Conservation (phyloP, 2,329 filamentous ascomycete species). For the Diplodia scrobiculata region DNA sequence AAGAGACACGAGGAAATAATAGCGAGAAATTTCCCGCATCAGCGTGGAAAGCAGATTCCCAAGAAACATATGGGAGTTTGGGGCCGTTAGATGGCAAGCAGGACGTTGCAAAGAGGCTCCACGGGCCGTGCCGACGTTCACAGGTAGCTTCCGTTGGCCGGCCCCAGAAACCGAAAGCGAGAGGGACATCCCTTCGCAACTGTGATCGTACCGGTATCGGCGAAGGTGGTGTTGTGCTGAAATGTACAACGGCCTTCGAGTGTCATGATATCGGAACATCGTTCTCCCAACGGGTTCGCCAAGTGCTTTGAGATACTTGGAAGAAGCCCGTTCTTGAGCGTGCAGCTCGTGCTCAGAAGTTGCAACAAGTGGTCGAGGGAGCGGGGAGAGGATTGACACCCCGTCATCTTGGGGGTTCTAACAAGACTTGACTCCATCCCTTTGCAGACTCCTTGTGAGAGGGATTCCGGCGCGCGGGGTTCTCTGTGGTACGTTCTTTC, state of each 20-base stretch:
- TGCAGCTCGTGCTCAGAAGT: background rate
- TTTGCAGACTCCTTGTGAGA: background rate
- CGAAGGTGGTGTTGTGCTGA: background rate
- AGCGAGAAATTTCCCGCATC: background rate
- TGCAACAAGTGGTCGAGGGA: conserved; percentile 7
- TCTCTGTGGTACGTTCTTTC: background rate
- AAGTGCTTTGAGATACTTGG: too few relatives aligned
- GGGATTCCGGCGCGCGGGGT: background rate
- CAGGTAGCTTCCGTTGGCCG: background rate
- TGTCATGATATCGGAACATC: background rate
- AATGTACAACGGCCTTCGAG: background rate
- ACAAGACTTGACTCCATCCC: background rate
- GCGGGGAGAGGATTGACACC: background rate
- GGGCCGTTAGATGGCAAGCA: background rate
- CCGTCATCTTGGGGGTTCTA: background rate
- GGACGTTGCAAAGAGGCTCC: background rate
- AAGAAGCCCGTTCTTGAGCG: too few relatives aligned
- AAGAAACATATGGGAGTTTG: background rate
- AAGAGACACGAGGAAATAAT: background rate
- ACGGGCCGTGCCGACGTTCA: background rate
- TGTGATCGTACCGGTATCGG: background rate
- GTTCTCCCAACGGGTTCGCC: too few relatives aligned
- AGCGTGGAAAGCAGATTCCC: background rate
- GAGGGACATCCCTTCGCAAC: background rate
- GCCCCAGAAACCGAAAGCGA: background rate